Base-by-base conservation (phyloP, 2,329 filamentous ascomycete species). In the Alternaria triticimaculans region DNA sequence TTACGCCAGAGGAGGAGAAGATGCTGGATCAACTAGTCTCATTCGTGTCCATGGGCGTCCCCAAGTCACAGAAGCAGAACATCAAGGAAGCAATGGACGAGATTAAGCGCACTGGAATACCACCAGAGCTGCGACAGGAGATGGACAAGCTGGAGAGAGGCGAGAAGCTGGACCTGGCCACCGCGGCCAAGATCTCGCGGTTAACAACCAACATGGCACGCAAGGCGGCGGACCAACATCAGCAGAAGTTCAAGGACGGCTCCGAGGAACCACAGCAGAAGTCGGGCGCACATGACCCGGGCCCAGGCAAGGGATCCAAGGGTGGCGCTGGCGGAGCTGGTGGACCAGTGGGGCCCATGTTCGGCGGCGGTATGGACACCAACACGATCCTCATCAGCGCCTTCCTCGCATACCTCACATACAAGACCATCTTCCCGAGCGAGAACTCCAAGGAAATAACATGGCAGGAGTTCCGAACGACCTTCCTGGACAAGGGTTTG, bases 401-500 rank as follows among this genome's bases (percentile, higher is more conserved):
- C 18, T 85, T 92, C 70, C 80, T 90, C 33, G 82, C 87, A 11
- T 92, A 89, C 75, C 83, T 91, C 59, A 77, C 89, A 51, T 79
- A 76, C 79, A 84, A 86, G 60, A 84, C 87, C 67, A 82, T 95
- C 60, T 86, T 93, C 62, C 90, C 90, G 4, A 86, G 87, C 20
- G 89, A 92, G 67, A 86, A 85, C 66, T 85, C 83, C 59, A 85
- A 89, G 75, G 95, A 99, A 78, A 97, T 99, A 63, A 98, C 96
- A 59, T 99, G 94, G 93, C 94, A 99, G 82, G 96, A 99, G 82
- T 93, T 99, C 82, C 87, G 92, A 67, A 94, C 89, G 72, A 96
- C 93, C 30, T 98, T 97, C 85, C 85, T 99, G 64, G 94, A 97
- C 82, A 97, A 97, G 85, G 96, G 96, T 8, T 86, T 99, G 23